Evolutionary conservation across 1,284 basidiomycete genomes (phyloP).

Genomic region (Lignosus rhinocerotis): DNA sequence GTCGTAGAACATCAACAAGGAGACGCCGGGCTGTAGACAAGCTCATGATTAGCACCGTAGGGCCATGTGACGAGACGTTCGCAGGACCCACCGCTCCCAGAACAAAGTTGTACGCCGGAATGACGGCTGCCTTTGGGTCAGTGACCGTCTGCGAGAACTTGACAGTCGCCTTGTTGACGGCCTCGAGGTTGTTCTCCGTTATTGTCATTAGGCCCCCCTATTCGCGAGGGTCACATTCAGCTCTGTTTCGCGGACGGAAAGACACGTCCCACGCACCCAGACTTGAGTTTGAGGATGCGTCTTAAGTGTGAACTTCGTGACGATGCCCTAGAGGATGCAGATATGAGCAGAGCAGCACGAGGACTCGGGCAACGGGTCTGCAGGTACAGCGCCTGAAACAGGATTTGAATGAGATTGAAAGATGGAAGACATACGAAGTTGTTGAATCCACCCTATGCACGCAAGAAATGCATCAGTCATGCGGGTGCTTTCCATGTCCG

Average conservation of each 20-base stretch:
- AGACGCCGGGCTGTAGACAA: conserved; percentile 20
- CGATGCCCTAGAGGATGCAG: conserved; percentile 48
- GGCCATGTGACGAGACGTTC: neutral
- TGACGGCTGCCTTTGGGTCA: conserved; percentile 62
- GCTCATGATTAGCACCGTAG: neutral
- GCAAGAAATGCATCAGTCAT: neutral
- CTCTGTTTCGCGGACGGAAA: neutral
- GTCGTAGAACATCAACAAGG: conserved; percentile 44
- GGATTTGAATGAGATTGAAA: neutral
- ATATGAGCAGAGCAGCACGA: too few species aligned
- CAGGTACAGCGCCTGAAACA: too few species aligned
- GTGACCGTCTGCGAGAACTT: conserved; percentile 49
- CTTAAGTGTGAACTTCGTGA: conserved; percentile 57
- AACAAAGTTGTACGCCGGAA: conserved; percentile 54
- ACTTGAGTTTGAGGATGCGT: conserved; percentile 55
- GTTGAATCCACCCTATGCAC: conserved; percentile 52
- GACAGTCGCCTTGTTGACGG: conserved; percentile 45
- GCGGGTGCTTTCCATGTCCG: neutral
- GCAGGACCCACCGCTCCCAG: conserved; percentile 37
- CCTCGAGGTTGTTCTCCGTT: conserved; percentile 37
- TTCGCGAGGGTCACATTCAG: neutral
- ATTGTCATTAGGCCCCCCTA: conserved; percentile 58
- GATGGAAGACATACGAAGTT: conserved; percentile 52
- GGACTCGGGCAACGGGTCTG: too few species aligned
- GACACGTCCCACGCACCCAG: conserved; percentile 45